Evolutionary conservation across 1,139 yeast genomes (phyloP), one percentile per base, ranked within the genome.

Genomic region (Pneumocystis murina): DNA sequence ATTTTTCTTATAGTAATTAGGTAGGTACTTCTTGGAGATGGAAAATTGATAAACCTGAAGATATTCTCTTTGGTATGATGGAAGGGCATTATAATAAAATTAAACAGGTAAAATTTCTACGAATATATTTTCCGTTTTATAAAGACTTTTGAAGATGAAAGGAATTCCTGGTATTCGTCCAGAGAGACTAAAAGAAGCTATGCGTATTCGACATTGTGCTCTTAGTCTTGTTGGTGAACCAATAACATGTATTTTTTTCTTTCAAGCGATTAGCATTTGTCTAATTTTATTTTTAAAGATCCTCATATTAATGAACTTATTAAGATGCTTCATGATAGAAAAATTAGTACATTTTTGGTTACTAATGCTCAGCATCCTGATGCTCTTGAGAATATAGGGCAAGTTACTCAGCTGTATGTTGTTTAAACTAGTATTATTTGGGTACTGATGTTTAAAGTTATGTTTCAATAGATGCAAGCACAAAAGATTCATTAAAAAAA

Each of bases 351-450:
- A 64, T 90, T 90, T 74, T 79, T 90, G 71, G 97, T 90, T 17
- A 90, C 97, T 76, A 90, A 90, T 73, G 97, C 97, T 10, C 97
- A 90, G 75, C 97, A 90, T 74, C 97, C 97, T 1, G 91, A 85
- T 66, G 86, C 89, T 67, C 78, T 90, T 68, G 84, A 82, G 33
- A 79, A 79, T 7, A 77, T 90, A 71, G 75, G 81, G 36, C 85
- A 85, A 70, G 97, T 90, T 4, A 90, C 97, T 0, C 97, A 90
- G 75, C 78, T 90, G 64, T 90, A 90, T 71, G 28, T 40, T 40
- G n/a, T 12, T 41, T 41, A n/a, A 41, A 41, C 12, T 6, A 6
- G 10, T 17, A 41, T 41, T 41, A 17, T 40, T n/a, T 7, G 2
- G 28, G 4, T 41, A 12, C 4, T 41, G 16, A 41, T 41, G 3